A percentile compares a stretch with the other conserved stretches of the same genome.
phyloP scores from a whole-genome alignment of 139 green algal genomes.

The Coccomyxa sp. region DNA sequence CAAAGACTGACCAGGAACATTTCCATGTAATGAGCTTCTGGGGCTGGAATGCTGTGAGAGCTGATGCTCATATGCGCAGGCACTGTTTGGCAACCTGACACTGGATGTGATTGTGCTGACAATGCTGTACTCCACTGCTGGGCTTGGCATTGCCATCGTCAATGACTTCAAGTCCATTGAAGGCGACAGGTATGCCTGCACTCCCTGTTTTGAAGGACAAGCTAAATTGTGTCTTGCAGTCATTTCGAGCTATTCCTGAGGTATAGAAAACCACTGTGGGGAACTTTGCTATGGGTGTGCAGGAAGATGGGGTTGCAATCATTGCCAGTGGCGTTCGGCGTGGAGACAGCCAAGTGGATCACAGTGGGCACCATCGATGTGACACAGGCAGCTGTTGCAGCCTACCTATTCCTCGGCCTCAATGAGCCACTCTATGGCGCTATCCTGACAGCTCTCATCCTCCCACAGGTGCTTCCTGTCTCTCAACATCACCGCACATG shows the following conservation, averaged over 20 bases:
- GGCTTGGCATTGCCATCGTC: conserved; percentile 98
- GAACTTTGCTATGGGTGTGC: conserved; percentile 2
- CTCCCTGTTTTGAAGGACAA: not conserved
- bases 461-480: conserved; percentile 69
- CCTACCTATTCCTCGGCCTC: conserved; percentile 80
- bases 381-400: conserved; percentile 81
- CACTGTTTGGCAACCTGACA: conserved; percentile 89
- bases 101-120: conserved; percentile 92
- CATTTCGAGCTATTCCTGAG: not conserved
- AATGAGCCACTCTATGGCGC: conserved; percentile 79
- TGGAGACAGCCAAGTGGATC: conserved; percentile 98
- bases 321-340: conserved; percentile 94
- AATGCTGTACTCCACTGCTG: conserved; percentile 94
- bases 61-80: conserved; percentile 43
- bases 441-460: conserved; percentile 86
- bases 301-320: conserved; percentile 81
- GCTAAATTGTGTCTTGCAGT: not conserved
- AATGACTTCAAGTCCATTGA: conserved; percentile 99
- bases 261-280: not conserved
- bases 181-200: conserved; percentile 59
- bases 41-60: not conserved
- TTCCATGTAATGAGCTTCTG: too few species aligned
- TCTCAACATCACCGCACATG: not conserved
- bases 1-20: too few species aligned
- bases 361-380: conserved; percentile 91